Conservation (phyloP, 768 basidiomycete genomes). For the Boletus eberwhitei region DNA sequence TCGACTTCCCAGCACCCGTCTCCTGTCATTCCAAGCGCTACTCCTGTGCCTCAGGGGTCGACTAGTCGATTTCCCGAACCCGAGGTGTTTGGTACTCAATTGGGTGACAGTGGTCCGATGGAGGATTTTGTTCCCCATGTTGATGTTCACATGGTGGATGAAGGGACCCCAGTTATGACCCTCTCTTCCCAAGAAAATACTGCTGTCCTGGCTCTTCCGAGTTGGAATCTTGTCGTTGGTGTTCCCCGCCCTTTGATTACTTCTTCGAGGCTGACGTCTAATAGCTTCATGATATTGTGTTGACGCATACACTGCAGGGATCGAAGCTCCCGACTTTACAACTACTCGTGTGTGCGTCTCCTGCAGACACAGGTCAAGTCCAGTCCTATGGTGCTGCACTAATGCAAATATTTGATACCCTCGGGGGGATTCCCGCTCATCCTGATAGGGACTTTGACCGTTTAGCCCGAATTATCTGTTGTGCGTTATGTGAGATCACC, state of each 20-base stretch:
- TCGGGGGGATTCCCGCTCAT: constrained; percentile 24
- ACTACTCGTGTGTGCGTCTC: constrained; percentile 41
- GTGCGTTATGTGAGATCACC: constrained; percentile 40
- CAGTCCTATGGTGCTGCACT: constrained; percentile 42
- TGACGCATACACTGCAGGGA: constrained; percentile 49
- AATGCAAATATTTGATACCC: constrained; percentile 33
- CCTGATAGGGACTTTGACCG: constrained; percentile 18
- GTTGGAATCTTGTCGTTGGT: constrained; percentile 57
- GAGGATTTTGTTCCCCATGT: constrained; percentile 13
- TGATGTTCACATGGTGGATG: constrained; percentile 34
- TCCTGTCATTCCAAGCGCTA: constrained; percentile 23
- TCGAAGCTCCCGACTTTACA: constrained; percentile 49
- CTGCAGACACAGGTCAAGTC: constrained; percentile 23
- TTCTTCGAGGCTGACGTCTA: constrained; percentile 1
- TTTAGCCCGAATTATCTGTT: constrained; percentile 29
- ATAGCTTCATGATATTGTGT: constrained; percentile 59
- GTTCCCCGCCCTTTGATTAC: background rate
- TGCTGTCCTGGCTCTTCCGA: constrained; percentile 39
- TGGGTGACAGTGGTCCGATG: constrained; percentile 8
- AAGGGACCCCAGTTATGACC: constrained; percentile 5
- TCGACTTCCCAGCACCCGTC: constrained; percentile 3
- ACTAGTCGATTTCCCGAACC: constrained; percentile 10
- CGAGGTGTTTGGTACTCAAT: constrained; percentile 19
- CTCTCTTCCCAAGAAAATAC: constrained; percentile 28
- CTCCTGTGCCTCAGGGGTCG: constrained; percentile 16